phyloP scores from a whole-genome alignment of 139 green algal genomes.

The Eudorina sp. region DNA sequence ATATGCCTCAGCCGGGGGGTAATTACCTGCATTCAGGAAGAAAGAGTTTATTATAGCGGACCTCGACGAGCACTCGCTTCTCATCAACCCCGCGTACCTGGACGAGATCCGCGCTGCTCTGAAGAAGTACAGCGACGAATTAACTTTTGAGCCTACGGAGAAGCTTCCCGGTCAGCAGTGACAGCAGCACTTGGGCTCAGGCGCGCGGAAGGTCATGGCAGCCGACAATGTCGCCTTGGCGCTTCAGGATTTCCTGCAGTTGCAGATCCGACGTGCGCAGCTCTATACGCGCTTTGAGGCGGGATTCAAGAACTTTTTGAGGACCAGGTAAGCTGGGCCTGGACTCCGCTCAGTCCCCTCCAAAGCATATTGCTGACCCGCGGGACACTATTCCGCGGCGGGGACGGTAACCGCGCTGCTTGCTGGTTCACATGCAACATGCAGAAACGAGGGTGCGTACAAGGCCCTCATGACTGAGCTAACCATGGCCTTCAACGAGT shows the following conservation, averaged over 20 bases:
- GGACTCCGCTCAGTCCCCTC: no score
- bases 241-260: background rate
- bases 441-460: conserved; percentile 15
- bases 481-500: conserved; percentile 35
- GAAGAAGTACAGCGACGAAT: conserved; percentile 42
- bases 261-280: conserved; percentile 38
- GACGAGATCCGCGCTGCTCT: conserved; percentile 46
- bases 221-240: background rate
- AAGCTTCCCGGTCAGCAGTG: background rate
- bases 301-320: conserved; percentile 22
- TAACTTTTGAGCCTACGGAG: conserved; percentile 1
- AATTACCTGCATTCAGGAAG: conserved; percentile 22
- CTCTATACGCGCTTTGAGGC: conserved; percentile 44
- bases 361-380: no score
- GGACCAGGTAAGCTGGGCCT: background rate
- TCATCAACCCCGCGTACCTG: conserved; percentile 52
- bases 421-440: background rate
- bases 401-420: no score
- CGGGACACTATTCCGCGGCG: no score
- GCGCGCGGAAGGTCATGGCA: conserved; percentile 59
- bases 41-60: conserved; percentile 62
- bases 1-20: background rate
- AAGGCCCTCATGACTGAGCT: conserved; percentile 36
- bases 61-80: conserved; percentile 64
- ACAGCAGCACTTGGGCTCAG: no score